These are phyloP conservation scores for Phytophthora pluvialis DNA, from an alignment of 352 stramenopile species.

Conservation along the genomic window DNA sequence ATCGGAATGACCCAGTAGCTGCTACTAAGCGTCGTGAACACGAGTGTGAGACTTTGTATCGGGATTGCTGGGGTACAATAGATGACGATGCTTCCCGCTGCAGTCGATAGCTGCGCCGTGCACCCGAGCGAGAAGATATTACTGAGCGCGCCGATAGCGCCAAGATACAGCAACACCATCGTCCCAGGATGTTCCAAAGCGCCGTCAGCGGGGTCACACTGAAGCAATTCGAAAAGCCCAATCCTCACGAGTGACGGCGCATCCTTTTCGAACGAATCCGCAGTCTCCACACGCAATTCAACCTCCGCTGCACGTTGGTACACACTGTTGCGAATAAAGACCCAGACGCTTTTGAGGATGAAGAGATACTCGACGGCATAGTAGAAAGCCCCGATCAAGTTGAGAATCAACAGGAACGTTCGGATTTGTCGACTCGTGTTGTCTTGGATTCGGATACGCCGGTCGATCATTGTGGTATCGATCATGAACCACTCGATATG, in stretches of 20 bases:
- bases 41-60: conserved; percentile 31
- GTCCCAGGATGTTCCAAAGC: conserved; percentile 36
- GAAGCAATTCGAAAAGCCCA: conserved; percentile 22
- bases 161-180: conserved; percentile 45
- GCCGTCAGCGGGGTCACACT: conserved; percentile 32
- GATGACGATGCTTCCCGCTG: conserved; percentile 37
- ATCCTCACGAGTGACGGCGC: conserved; percentile 12
- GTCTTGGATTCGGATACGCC: conserved; percentile 42
- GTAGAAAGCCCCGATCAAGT: conserved; percentile 32
- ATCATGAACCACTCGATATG: conserved; percentile 41
- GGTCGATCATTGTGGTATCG: conserved; percentile 21
- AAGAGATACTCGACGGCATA: conserved; percentile 41
- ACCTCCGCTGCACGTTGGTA: conserved; percentile 4
- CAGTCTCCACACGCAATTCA: not conserved
- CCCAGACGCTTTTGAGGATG: conserved; percentile 24
- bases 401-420: conserved; percentile 41
- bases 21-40: conserved; percentile 38
- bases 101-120: conserved; percentile 28
- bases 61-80: conserved; percentile 34
- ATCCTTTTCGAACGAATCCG: not conserved
- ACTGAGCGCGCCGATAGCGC: conserved; percentile 42
- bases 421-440: conserved; percentile 46
- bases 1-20: conserved; percentile 44
- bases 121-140: conserved; percentile 50
- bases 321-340: conserved; percentile 28